A percentile compares a stretch with the other conserved stretches of the same genome.
phyloP scores from a whole-genome alignment of 163 green algal species.

The Chlamydomonas reinhardtii region DNA sequence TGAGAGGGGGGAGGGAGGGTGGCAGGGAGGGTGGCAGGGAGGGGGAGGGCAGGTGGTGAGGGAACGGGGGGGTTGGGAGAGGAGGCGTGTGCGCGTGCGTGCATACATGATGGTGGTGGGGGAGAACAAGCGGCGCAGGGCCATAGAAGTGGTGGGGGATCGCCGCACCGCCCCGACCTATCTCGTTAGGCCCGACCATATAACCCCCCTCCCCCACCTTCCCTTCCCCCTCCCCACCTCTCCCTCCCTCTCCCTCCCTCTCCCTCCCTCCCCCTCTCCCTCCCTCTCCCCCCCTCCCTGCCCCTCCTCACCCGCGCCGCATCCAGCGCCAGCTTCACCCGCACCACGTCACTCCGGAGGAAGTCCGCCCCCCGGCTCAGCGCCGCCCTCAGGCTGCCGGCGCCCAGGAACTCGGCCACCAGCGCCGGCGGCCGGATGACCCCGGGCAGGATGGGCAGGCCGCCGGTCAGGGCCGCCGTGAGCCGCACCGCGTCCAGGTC shows the following conservation, averaged over 20 bases:
- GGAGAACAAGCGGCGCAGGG: too few species aligned
- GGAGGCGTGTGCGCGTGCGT: too few species aligned
- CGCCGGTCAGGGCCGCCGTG: slow-evolving; percentile 55
- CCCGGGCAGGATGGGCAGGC: slow-evolving; percentile 54
- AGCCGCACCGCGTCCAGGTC: slow-evolving; percentile 65
- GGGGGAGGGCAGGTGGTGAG: too few species aligned
- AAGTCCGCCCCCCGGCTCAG: slow-evolving; percentile 78
- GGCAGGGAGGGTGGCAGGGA: neutral
- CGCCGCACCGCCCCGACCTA: too few species aligned
- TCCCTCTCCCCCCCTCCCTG: too few species aligned
- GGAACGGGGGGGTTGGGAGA: too few species aligned
- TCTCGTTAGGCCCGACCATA: too few species aligned
- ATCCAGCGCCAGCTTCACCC: slow-evolving; percentile 83
- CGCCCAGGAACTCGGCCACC: slow-evolving; percentile 82
- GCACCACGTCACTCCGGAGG: slow-evolving; percentile 67
- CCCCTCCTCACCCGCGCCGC: slow-evolving; percentile 71
- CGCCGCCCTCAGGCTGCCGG: slow-evolving; percentile 69
- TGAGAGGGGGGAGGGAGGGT: neutral
- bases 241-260: too few species aligned
- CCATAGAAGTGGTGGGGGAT: too few species aligned
- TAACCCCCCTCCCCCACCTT: too few species aligned
- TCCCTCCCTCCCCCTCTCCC: too few species aligned
- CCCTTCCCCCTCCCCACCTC: too few species aligned
- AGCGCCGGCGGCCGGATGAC: slow-evolving; percentile 77
- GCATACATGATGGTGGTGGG: neutral